Conservation (phyloP, 352 stramenopile genomes). For the Globisporangium canariense region DNA sequence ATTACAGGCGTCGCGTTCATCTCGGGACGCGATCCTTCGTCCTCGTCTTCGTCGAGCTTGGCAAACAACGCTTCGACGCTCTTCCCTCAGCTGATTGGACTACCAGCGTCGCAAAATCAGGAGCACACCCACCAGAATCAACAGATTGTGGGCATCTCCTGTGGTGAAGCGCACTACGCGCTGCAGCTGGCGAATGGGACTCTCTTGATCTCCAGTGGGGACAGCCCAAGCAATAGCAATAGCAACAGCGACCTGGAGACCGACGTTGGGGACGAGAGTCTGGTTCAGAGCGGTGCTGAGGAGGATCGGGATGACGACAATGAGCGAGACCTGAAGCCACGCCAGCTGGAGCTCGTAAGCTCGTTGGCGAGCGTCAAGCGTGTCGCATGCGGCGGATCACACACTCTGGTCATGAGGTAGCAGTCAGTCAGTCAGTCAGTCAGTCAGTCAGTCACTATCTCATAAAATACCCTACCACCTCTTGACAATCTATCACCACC, state of each 20-base stretch:
- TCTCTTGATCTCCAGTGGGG: slow-evolving; percentile 24
- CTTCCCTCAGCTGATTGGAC: slow-evolving; percentile 21
- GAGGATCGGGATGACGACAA: slow-evolving; percentile 23
- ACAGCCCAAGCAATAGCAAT: slow-evolving; percentile 13
- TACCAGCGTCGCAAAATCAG: slow-evolving; percentile 19
- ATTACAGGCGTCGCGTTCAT: slow-evolving; percentile 31
- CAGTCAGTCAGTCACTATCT: background rate
- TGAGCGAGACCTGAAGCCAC: slow-evolving; percentile 16
- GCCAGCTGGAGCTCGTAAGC: background rate
- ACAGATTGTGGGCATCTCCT: slow-evolving; percentile 31
- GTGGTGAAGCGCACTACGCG: slow-evolving; percentile 41
- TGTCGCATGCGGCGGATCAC: slow-evolving; percentile 37
- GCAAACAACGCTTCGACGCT: slow-evolving; percentile 18
- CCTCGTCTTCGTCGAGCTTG: background rate
- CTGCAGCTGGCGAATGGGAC: slow-evolving; percentile 27
- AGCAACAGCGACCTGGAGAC: slow-evolving; percentile 12
- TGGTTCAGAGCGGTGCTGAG: slow-evolving; percentile 6
- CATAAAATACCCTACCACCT: background rate
- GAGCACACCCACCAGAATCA: slow-evolving; percentile 19
- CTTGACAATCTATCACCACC: background rate
- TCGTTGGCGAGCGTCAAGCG: slow-evolving; percentile 7
- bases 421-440: slow-evolving; percentile 1
- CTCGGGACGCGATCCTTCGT: slow-evolving; percentile 34
- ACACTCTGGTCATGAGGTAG: slow-evolving; percentile 27
- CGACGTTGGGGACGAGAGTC: background rate